phyloP scores from a whole-genome alignment of 805 yeast genomes.

The Monosporozyma servazzii region DNA sequence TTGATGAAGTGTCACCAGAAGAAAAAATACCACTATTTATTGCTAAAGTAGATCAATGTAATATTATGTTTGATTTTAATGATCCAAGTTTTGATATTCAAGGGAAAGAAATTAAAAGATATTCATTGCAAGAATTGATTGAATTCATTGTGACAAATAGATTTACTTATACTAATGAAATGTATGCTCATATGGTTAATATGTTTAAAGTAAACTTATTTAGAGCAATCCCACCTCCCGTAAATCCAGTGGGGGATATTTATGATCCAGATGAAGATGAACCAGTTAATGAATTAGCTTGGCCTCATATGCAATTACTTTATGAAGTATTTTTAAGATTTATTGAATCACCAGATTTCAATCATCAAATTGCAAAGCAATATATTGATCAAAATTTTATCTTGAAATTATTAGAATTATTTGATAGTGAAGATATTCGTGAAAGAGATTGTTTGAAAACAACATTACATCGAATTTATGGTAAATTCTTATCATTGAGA shows the following conservation, averaged over 20 bases:
- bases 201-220: slow-evolving; percentile 87
- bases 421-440: slow-evolving; percentile 93
- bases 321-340: slow-evolving; percentile 90
- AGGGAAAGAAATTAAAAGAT: slow-evolving; percentile 86
- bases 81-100: slow-evolving; percentile 88
- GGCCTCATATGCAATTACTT: slow-evolving; percentile 98
- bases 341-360: slow-evolving; percentile 90
- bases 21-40: slow-evolving; percentile 67
- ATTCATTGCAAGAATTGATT: slow-evolving; percentile 79
- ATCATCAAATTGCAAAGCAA: slow-evolving; percentile 86
- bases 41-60: slow-evolving; percentile 89
- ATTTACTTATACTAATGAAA: slow-evolving; percentile 79
- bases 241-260: slow-evolving; percentile 91
- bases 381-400: slow-evolving; percentile 89
- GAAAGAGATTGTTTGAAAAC: slow-evolving; percentile 94
- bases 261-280: slow-evolving; percentile 99
- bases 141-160: slow-evolving; percentile 78
- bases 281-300: slow-evolving; percentile 89
- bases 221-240: slow-evolving; percentile 97
- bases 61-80: slow-evolving; percentile 83
- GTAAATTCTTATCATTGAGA: slow-evolving; percentile 82
- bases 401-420: slow-evolving; percentile 69
- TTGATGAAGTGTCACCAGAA: slow-evolving; percentile 79
- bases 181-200: slow-evolving; percentile 77
- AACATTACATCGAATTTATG: slow-evolving; percentile 90